Conservation (phyloP, 2,329 filamentous ascomycete species). For the Thelonectria rubi region DNA sequence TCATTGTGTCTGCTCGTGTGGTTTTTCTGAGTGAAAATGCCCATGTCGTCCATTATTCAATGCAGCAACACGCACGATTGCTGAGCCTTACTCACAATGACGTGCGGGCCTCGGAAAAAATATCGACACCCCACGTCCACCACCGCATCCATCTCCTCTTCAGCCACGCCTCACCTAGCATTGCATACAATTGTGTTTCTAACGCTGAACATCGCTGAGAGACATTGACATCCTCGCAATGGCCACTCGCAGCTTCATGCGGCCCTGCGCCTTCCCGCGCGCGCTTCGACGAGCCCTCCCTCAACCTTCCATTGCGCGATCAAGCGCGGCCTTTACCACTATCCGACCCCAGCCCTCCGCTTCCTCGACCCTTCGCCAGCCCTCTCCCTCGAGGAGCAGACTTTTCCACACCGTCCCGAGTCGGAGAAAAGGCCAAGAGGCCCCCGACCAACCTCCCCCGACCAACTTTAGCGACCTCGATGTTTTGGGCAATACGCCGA, state of each 20-base stretch:
- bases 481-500: constrained; percentile 77
- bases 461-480: constrained; percentile 80
- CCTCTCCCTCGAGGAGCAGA: constrained; percentile 14
- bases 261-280: constrained; percentile 33
- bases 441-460: constrained; percentile 48
- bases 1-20: background rate
- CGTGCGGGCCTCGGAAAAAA: constrained; percentile 42
- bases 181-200: constrained; percentile 9
- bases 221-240: constrained; percentile 14
- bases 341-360: constrained; percentile 20
- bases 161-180: background rate
- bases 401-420: constrained; percentile 36
- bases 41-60: background rate
- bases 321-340: constrained; percentile 27
- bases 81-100: constrained; percentile 39
- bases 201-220: background rate
- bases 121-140: constrained; percentile 36
- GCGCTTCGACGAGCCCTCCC: constrained; percentile 31
- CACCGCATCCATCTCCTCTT: constrained; percentile 17
- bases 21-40: background rate
- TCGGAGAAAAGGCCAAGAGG: constrained; percentile 31
- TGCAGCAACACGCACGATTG: background rate
- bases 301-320: constrained; percentile 25
- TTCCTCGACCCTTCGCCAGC: background rate
- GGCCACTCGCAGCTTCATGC: constrained; percentile 37